Evolutionary conservation across 2,329 filamentous ascomycete genomes (phyloP).

Genomic region (Sarocladium strictum): DNA sequence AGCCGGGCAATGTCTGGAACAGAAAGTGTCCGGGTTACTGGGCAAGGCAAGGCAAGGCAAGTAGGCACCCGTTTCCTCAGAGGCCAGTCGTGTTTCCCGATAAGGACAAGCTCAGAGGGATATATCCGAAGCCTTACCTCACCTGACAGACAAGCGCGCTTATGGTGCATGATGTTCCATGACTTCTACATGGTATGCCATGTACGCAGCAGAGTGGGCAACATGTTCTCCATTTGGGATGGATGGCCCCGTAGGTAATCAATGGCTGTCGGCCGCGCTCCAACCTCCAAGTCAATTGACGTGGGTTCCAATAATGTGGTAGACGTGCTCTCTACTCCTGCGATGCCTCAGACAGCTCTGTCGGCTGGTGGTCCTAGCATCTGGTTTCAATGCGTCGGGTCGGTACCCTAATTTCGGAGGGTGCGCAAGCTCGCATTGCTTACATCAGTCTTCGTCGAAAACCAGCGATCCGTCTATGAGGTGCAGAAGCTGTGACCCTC

Average conservation of each 20-base stretch:
- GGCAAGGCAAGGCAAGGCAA: not conserved
- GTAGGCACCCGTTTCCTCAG: not conserved
- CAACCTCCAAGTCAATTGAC: too few relatives aligned
- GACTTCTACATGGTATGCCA: not conserved
- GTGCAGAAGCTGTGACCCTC: too few relatives aligned
- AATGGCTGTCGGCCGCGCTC: not conserved
- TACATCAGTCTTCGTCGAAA: not conserved
- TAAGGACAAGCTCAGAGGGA: not conserved
- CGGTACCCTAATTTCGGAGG: not conserved
- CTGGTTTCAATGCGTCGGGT: not conserved
- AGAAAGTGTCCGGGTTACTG: not conserved
- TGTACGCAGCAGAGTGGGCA: not conserved
- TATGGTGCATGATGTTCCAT: not conserved
- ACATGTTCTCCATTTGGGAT: not conserved
- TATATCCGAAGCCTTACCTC: constrained; percentile 2
- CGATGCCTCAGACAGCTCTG: too few relatives aligned
- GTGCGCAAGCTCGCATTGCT: not conserved
- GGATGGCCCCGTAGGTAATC: not conserved
- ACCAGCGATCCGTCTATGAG: not conserved
- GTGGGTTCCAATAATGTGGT: too few relatives aligned
- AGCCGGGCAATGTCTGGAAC: not conserved
- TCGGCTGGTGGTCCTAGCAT: too few relatives aligned
- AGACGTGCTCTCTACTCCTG: too few relatives aligned
- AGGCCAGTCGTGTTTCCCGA: not conserved
- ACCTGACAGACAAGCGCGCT: constrained; percentile 7